phyloP scores from a whole-genome alignment of 2,329 filamentous ascomycete genomes.

The Neofusicoccum cordaticola region DNA sequence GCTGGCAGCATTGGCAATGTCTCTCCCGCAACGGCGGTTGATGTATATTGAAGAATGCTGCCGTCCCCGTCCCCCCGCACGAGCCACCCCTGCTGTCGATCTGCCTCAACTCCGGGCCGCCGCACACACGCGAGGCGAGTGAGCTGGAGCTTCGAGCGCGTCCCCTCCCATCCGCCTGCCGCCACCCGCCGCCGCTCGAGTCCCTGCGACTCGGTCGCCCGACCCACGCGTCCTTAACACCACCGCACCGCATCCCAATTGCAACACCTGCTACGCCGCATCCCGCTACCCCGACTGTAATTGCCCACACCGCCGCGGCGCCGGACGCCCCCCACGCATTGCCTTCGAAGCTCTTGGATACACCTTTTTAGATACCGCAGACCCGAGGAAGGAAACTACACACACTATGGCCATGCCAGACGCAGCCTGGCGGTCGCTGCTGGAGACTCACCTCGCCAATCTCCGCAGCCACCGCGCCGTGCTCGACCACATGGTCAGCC shows the following conservation, averaged over 20 bases:
- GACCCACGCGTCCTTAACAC: not conserved
- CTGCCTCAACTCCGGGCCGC: constrained; percentile 2
- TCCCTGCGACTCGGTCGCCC: too few species aligned
- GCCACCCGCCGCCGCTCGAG: too few species aligned
- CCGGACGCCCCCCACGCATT: not conserved
- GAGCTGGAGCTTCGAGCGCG: too few species aligned
- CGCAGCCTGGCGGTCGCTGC: not conserved
- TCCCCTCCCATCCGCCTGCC: too few species aligned
- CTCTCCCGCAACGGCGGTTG: too few species aligned
- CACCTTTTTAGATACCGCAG: not conserved
- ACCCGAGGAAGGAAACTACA: not conserved
- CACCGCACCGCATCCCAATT: not conserved
- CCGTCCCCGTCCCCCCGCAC: not conserved
- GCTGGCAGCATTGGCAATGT: too few species aligned
- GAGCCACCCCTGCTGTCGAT: not conserved
- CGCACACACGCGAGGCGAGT: not conserved
- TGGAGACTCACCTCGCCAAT: constrained; percentile 12
- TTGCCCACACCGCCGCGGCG: too few species aligned
- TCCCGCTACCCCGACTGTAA: not conserved
- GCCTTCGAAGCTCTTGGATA: not conserved
- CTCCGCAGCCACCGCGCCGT: constrained; percentile 10
- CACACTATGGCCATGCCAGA: not conserved
- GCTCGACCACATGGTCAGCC: not conserved
- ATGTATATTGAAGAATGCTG: too few species aligned
- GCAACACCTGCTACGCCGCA: not conserved